A percentile compares a stretch with the other conserved stretches of the same genome.
Evolutionary conservation across 176 grass and related monocot genomes (phyloP).

Genomic region (Triticum turgidum): DNA sequence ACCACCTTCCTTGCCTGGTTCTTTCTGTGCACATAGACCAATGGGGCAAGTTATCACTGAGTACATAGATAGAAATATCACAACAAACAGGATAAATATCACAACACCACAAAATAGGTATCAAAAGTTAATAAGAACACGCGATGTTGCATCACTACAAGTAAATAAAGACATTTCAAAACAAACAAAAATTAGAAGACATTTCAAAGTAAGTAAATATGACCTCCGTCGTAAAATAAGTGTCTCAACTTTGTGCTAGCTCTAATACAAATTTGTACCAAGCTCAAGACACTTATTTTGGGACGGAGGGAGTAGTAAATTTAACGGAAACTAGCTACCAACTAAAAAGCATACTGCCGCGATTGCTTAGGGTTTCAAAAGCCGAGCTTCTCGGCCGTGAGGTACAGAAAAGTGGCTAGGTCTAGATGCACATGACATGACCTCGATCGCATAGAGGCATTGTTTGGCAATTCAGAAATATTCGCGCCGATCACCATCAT

Average conservation of each 20-base stretch:
- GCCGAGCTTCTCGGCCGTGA: constrained; percentile 22
- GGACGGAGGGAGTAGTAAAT: no score
- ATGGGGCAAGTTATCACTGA: not conserved
- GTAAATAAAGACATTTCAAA: not conserved
- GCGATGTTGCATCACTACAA: not conserved
- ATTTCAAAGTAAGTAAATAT: no score
- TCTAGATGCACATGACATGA: constrained; percentile 33
- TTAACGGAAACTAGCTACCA: not conserved
- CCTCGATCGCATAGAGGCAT: constrained; percentile 24
- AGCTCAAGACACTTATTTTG: no score
- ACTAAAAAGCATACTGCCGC: not conserved
- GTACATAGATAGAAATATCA: not conserved
- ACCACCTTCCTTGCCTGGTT: constrained; percentile 92
- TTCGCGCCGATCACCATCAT: constrained; percentile 45
- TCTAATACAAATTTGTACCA: no score
- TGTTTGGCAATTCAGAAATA: constrained; percentile 48
- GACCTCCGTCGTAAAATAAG: no score
- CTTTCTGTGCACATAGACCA: constrained; percentile 51
- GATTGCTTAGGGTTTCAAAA: constrained; percentile 51
- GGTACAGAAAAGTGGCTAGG: constrained; percentile 14
- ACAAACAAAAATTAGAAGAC: no score
- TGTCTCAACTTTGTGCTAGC: no score
- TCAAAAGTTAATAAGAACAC: not conserved
- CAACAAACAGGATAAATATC: not conserved
- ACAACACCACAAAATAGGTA: not conserved